Evolutionary conservation across 2,329 filamentous ascomycete species (phyloP).

Genomic region (Teratosphaeria pseudoeucalypti): DNA sequence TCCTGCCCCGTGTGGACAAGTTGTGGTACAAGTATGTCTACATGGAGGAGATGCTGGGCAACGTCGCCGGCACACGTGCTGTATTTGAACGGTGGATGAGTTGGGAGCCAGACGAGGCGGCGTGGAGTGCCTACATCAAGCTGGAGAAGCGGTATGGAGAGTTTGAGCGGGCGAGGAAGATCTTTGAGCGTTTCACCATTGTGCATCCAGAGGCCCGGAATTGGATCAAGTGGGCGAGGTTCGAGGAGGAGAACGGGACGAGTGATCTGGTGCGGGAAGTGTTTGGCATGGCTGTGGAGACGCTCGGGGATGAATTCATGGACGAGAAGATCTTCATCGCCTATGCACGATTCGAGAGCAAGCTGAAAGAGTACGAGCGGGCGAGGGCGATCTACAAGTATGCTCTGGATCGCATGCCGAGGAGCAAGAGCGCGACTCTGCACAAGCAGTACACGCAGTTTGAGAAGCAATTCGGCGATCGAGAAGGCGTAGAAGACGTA

Average conservation of each 20-base stretch:
- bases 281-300: conserved; percentile 78
- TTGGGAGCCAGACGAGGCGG: conserved; percentile 93
- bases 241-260: conserved; percentile 91
- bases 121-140: conserved; percentile 95
- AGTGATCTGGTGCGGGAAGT: conserved; percentile 87
- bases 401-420: conserved; percentile 79
- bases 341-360: conserved; percentile 89
- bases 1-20: conserved; percentile 84
- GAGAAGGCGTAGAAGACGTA: conserved; percentile 87
- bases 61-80: conserved; percentile 81
- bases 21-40: conserved; percentile 99
- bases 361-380: conserved; percentile 89
- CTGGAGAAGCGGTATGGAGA: conserved; percentile 92
- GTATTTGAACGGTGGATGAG: conserved; percentile 98
- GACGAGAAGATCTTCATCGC: conserved; percentile 93
- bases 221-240: conserved; percentile 98
- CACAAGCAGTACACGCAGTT: conserved; percentile 96
- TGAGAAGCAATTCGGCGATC: conserved; percentile 94
- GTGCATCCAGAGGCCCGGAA: conserved; percentile 91
- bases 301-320: conserved; percentile 86
- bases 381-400: conserved; percentile 95
- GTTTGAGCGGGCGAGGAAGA: conserved; percentile 76
- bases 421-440: conserved; percentile 71
- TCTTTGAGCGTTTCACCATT: conserved; percentile 81
- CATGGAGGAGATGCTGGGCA: conserved; percentile 95